Evolutionary conservation across 441 rosid genomes (phyloP), one percentile per base, ranked within the genome.

Genomic region (Geranium incanum): DNA sequence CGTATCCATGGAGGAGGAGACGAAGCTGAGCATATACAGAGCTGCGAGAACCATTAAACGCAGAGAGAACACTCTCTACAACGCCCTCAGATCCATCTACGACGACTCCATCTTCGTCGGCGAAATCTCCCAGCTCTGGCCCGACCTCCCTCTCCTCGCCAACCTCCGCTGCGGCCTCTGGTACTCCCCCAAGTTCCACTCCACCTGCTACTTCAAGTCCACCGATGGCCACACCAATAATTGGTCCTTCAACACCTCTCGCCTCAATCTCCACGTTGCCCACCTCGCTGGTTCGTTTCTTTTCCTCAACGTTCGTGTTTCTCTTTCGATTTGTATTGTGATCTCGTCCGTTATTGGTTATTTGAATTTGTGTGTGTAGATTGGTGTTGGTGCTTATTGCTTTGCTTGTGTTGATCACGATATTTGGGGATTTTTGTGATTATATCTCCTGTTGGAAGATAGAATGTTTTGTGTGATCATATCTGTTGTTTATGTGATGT

Each of bases 121-220:
- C 3, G 98, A 93, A 82, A 91, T 93, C 69, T 76, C 87, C 0
- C 89, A 85, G 82, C 68, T 93, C 33, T 93, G 98, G 98, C 93
- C 97, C 0, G 82, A 85, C 8, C 92, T 94, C 39, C 95, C 93
- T 74, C 85, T 90, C 60, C 69, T 94, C 5, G 92, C 95, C 3
- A 94, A 94, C 69, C 92, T 94, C 55, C 98, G 98, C 0, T 94
- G 98, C 74, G 98, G 98, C 45, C 90, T 91, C 75, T 94, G 98
- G 98, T 94, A 94, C 86, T 86, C 88, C 9, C 67, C 85, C 33
- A 77, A 70, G 28, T 89, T 89, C 76, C 79, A 86, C 6, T 82
- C 87, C 73, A 82, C 92, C 11, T 91, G 98, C 70, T 91, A 94
- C 84, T 94, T 91, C 80, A 94, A 94, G 81, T 94, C 98, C 76